Evolutionary conservation across 139 green algal genomes (phyloP), one percentile per base, ranked within the genome.

Genomic region (Axilococcus clingmanii): DNA sequence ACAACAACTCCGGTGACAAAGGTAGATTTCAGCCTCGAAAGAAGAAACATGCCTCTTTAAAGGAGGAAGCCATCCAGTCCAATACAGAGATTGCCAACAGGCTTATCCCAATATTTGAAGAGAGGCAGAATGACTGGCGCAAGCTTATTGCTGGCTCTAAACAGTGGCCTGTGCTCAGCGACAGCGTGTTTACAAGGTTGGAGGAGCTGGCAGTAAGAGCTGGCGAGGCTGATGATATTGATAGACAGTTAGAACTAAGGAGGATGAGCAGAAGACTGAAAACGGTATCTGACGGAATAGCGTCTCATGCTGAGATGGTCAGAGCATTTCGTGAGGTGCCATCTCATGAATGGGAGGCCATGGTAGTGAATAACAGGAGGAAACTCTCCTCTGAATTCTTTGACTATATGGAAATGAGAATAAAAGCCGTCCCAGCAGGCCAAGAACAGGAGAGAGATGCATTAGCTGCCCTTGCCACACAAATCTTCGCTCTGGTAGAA

Each of bases 101-200:
- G 49, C 42, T 93, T 7, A 77, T 86, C 7, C 29, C 53, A 0
- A 66, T 86, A 22, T 89, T 88, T 27, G 12, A 16, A 22, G 22
- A 31, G 4, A 57, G 30, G 3, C 52, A 56, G 17, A 52, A 65
- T 1, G 79, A 83, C 14, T 85, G 71, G 70, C 64, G 67, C 30
- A 78, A 75, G 34, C 71, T 87, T 2, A 81, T 87, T 12, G 74
- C 68, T 5, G 68, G 66, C 50, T 81, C 68, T 56, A 62, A 48
- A 44, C 68, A 81, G 47, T 87, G 79, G 79, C 51, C 57, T 5
- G 48, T 45, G 4, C 47, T 87, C 11, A 50, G 58, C 23, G 56
- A 59, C 24, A 52, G 52, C 16, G 57, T 83, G 19, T 65, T 83
- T 20, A 47, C 27, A 44, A 68, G 72, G 24, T 56, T 78, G 1